Percentiles rank a stretch among this genome's conserved stretches.
These are phyloP conservation scores for Inonotus obliquus DNA, from an alignment of 1,284 basidiomycete genomes.

Conservation along the genomic window DNA sequence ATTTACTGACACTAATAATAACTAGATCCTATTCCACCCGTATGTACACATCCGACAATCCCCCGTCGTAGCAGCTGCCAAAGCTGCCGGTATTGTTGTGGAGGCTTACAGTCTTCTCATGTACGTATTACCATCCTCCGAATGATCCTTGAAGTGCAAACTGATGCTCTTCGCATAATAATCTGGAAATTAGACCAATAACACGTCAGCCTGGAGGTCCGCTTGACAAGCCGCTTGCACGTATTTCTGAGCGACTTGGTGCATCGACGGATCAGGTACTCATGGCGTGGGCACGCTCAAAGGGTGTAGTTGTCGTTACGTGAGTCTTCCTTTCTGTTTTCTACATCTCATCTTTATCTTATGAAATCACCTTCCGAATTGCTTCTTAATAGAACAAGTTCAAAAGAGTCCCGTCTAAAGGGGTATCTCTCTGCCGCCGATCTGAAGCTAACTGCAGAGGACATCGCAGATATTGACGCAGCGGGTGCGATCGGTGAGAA, in stretches of 20 bases:
- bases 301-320: slow-evolving; percentile 64
- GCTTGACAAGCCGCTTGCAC: slow-evolving; percentile 56
- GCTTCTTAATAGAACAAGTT: slow-evolving; percentile 64
- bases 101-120: slow-evolving; percentile 68
- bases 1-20: slow-evolving; percentile 22
- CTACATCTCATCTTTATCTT: not conserved
- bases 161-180: not conserved
- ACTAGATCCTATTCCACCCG: slow-evolving; percentile 61
- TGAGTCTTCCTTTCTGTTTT: slow-evolving; percentile 30
- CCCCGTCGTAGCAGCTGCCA: slow-evolving; percentile 52
- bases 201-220: slow-evolving; percentile 60
- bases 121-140: slow-evolving; percentile 30
- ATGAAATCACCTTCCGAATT: not conserved
- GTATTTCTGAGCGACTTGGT: slow-evolving; percentile 49
- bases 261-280: slow-evolving; percentile 65
- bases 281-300: slow-evolving; percentile 60
- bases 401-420: slow-evolving; percentile 54
- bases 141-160: not conserved
- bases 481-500: slow-evolving; percentile 40
- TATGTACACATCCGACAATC: slow-evolving; percentile 57
- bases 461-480: slow-evolving; percentile 53
- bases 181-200: slow-evolving; percentile 43
- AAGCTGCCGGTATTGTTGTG: slow-evolving; percentile 54
- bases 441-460: slow-evolving; percentile 35
- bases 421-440: slow-evolving; percentile 65